phyloP scores from a whole-genome alignment of 176 grass and related monocot species.

The Oryza officinalis region DNA sequence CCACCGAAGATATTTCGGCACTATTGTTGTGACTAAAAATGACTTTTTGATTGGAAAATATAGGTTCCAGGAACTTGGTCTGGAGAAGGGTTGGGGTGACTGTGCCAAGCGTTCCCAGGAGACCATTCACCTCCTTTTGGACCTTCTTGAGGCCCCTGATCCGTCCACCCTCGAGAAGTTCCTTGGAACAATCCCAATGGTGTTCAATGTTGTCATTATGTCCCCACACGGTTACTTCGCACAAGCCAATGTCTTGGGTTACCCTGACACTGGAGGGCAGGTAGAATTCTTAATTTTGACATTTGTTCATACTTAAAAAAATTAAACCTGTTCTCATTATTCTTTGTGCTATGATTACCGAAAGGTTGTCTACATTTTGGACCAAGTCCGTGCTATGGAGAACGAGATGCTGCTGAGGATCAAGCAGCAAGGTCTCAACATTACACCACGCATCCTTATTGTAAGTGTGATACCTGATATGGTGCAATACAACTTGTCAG shows the following conservation, averaged over 20 bases:
- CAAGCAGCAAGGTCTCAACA: constrained; percentile 94
- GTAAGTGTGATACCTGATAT: constrained; percentile 53
- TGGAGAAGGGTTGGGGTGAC: constrained; percentile 99
- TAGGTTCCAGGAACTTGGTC: constrained; percentile 96
- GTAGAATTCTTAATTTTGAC: constrained; percentile 35
- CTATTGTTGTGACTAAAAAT: constrained; percentile 11
- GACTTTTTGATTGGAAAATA: constrained; percentile 11
- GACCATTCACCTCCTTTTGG: constrained; percentile 91
- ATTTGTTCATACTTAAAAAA: neutral
- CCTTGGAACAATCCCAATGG: constrained; percentile 91
- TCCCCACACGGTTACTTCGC: constrained; percentile 98
- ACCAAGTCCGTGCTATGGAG: constrained; percentile 99
- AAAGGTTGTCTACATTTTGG: constrained; percentile 99
- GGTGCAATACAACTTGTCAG: neutral
- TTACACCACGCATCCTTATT: constrained; percentile 95
- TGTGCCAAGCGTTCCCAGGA: constrained; percentile 70
- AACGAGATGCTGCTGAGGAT: constrained; percentile 95
- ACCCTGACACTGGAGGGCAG: constrained; percentile 99
- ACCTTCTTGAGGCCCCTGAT: constrained; percentile 97
- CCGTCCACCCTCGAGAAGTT: constrained; percentile 92
- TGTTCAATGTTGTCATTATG: constrained; percentile 97
- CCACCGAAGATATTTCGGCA: neutral
- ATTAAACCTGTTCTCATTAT: constrained; percentile 16
- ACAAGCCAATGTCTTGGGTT: constrained; percentile 98
- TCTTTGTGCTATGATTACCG: neutral